Conservation (phyloP, 2,329 filamentous ascomycete species). For the Thyridium curvatum region DNA sequence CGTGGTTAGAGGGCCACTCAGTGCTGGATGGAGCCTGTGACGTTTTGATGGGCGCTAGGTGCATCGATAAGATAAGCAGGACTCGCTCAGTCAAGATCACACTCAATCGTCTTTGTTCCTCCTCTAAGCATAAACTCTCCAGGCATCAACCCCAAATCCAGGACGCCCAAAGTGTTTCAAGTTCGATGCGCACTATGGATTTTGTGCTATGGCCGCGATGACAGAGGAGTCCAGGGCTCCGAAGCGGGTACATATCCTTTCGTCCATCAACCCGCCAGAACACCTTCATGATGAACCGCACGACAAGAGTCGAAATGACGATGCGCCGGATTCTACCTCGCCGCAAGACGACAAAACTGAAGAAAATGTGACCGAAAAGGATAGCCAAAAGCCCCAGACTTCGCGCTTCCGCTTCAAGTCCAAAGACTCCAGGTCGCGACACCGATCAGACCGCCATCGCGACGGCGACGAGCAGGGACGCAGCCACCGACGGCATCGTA, state of each 20-base stretch:
- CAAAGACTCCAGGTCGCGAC: slow-evolving; percentile 18
- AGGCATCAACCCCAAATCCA: too few relatives aligned
- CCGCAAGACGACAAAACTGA: not conserved
- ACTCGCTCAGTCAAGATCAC: too few relatives aligned
- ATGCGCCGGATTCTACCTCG: too few relatives aligned
- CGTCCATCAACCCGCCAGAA: slow-evolving; percentile 36
- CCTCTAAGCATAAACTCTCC: too few relatives aligned
- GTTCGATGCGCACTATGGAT: too few relatives aligned
- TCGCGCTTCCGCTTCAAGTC: slow-evolving; percentile 37
- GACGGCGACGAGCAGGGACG: not conserved
- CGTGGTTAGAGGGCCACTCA: too few relatives aligned
- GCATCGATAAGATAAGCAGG: too few relatives aligned
- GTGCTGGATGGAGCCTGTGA: too few relatives aligned
- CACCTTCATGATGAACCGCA: not conserved
- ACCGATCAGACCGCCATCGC: slow-evolving; percentile 14
- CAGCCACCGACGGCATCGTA: not conserved
- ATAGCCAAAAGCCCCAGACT: slow-evolving; percentile 8
- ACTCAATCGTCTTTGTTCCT: too few relatives aligned
- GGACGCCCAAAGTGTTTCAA: too few relatives aligned
- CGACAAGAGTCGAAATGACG: not conserved
- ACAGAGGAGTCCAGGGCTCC: slow-evolving; percentile 11
- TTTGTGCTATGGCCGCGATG: too few relatives aligned
- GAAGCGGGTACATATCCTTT: slow-evolving; percentile 40
- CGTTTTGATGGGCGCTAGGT: too few relatives aligned
- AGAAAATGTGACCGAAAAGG: not conserved